Base-by-base conservation (phyloP, 2,329 filamentous ascomycete genomes). In the Aspergillus sp. region DNA sequence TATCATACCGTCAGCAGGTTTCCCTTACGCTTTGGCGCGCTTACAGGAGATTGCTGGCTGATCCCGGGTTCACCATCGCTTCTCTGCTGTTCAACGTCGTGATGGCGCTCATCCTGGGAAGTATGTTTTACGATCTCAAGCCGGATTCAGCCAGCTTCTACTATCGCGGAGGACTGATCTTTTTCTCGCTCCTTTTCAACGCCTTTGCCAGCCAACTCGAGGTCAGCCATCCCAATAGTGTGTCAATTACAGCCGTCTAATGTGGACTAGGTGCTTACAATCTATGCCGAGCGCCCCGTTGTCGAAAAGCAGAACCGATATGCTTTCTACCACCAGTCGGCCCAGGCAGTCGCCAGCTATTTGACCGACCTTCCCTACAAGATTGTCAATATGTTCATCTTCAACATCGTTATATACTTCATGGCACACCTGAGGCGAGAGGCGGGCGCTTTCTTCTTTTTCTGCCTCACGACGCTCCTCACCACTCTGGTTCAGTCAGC, bases 101-200 rank as follows among this genome's bases (percentile, higher is more conserved):
- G 44, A 80, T 88, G 71, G 68, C 80, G 32, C 66, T 93, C 36
- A 80, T 93, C 50, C 74, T 93, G 36, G 67, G 78, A 27, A 80
- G 76, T 39, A 77, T 93, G 41, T 93, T 89, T 60, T 93, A 74
- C 66, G 80, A 91, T 56, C 63, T 91, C 13, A 58, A 71, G n/a
- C 49, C 66, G 1, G 69, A 66, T 12, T 80, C 82, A 0, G 51
- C 57, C 16, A 83, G 77, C 45, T 89, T 93, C 65, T 89, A 77
- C 63, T 71, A 74, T 45, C 75, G 85, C 30, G 82, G 81, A 39
- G 78, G 80, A 22, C 68, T 91, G 7, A 64, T 93, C 28, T 93
- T 91, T 71, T 88, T 91, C 53, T 82, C 82, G 41, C 76, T 86
- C 49, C 67, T 93, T 33, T 77, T 89, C 67, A 91, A 86, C 57